These are phyloP conservation scores for Xylaria sp. DNA, from an alignment of 2,329 filamentous ascomycete species.

Conservation along the genomic window DNA sequence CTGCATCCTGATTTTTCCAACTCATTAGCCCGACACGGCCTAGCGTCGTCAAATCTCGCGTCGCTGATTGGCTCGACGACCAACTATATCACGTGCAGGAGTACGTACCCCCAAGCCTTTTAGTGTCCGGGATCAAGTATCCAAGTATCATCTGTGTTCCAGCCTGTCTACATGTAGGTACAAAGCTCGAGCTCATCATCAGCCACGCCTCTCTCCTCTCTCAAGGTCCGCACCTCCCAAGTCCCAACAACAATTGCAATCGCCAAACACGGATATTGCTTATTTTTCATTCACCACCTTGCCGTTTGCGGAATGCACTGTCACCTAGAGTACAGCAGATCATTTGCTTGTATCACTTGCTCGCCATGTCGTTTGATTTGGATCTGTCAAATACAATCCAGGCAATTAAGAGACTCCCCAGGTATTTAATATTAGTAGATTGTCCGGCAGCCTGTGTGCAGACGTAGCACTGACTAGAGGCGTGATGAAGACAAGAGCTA, in stretches of 20 bases:
- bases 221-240: constrained; percentile 24
- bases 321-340: constrained; percentile 7
- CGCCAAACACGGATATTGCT: constrained; percentile 35
- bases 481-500: not conserved
- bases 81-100: constrained; percentile 25
- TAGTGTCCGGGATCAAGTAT: constrained; percentile 2
- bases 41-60: not conserved
- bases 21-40: constrained; percentile 24
- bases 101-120: constrained; percentile 32
- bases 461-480: not conserved
- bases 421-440: not conserved
- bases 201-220: constrained; percentile 14
- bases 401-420: not conserved
- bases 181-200: not conserved
- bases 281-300: constrained; percentile 34
- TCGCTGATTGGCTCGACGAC: constrained; percentile 29
- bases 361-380: not conserved
- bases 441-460: not conserved
- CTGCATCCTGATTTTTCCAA: constrained; percentile 29
- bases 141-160: constrained; percentile 23
- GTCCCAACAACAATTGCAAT: constrained; percentile 12
- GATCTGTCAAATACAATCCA: constrained; percentile 1
- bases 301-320: constrained; percentile 37
- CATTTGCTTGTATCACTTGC: constrained; percentile 10
- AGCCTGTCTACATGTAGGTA: constrained; percentile 11